Evolutionary conservation across 2,329 filamentous ascomycete species (phyloP).

Genomic region (Colletotrichum phormii): DNA sequence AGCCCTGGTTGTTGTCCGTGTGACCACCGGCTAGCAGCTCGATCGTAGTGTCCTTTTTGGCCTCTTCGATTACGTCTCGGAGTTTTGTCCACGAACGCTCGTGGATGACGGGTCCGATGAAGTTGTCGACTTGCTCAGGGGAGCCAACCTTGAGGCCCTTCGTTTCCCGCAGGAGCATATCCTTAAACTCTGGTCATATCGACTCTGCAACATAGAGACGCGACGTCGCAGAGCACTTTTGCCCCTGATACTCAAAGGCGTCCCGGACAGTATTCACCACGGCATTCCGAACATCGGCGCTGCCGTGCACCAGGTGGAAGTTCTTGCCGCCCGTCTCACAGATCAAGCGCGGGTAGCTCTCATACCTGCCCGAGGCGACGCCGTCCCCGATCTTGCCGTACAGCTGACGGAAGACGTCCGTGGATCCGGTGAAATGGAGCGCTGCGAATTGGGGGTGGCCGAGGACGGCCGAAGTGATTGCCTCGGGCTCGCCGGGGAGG

Average conservation of each 20-base stretch:
- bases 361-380: constrained; percentile 84
- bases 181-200: constrained; percentile 77
- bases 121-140: constrained; percentile 78
- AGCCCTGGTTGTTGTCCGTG: constrained; percentile 82
- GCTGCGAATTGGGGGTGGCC: constrained; percentile 84
- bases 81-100: constrained; percentile 85
- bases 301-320: constrained; percentile 85
- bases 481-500: constrained; percentile 86
- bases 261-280: constrained; percentile 85
- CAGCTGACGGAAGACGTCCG: constrained; percentile 87
- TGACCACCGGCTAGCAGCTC: constrained; percentile 80
- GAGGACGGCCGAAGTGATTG: constrained; percentile 83
- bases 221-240: constrained; percentile 90
- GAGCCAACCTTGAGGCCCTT: constrained; percentile 77
- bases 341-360: constrained; percentile 87
- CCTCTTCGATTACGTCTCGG: constrained; percentile 78
- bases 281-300: constrained; percentile 82
- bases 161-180: constrained; percentile 75
- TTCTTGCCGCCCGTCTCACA: constrained; percentile 95
- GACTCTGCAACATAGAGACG: constrained; percentile 83
- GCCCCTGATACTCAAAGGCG: constrained; percentile 90
- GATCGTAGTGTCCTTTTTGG: constrained; percentile 80
- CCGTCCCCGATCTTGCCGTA: constrained; percentile 88
- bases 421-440: constrained; percentile 96
- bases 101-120: constrained; percentile 91